Conservation (phyloP, 257 asterid genomes). For the Rauvolfia tetraphylla region DNA sequence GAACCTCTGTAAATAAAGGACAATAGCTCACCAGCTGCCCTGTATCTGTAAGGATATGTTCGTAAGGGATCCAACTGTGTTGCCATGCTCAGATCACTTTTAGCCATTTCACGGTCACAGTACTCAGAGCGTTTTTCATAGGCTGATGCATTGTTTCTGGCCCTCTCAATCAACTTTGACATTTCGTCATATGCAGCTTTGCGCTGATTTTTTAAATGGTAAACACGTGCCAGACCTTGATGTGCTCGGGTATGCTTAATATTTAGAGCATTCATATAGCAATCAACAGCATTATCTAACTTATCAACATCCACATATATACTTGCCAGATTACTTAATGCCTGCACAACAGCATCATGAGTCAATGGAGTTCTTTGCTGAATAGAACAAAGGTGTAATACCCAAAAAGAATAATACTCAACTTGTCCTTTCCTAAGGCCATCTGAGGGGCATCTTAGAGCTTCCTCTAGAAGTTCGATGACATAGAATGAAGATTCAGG, state of each 20-base stretch:
- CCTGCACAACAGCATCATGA: constrained; percentile 46
- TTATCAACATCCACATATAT: constrained; percentile 76
- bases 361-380: constrained; percentile 1
- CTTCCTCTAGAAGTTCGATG: constrained; percentile 88
- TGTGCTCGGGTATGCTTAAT: constrained; percentile 94
- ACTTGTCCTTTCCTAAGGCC: constrained; percentile 99
- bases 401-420: constrained; percentile 21
- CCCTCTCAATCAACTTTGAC: constrained; percentile 92
- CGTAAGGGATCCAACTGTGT: constrained; percentile 82
- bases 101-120: constrained; percentile 92
- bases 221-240: constrained; percentile 94
- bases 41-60: constrained; percentile 85
- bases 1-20: neutral
- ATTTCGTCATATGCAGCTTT: constrained; percentile 94
- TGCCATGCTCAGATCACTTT: constrained; percentile 77
- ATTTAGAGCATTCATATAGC: constrained; percentile 84
- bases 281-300: constrained; percentile 74
- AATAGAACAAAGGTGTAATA: neutral
- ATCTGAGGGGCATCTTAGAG: constrained; percentile 96
- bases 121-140: constrained; percentile 91
- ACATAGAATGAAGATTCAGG: constrained; percentile 68
- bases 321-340: constrained; percentile 87
- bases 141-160: constrained; percentile 83
- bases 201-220: constrained; percentile 76
- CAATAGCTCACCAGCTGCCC: constrained; percentile 74